These are phyloP conservation scores for Colletotrichum zoysiae DNA, from an alignment of 2,329 filamentous ascomycete genomes.

Conservation along the genomic window DNA sequence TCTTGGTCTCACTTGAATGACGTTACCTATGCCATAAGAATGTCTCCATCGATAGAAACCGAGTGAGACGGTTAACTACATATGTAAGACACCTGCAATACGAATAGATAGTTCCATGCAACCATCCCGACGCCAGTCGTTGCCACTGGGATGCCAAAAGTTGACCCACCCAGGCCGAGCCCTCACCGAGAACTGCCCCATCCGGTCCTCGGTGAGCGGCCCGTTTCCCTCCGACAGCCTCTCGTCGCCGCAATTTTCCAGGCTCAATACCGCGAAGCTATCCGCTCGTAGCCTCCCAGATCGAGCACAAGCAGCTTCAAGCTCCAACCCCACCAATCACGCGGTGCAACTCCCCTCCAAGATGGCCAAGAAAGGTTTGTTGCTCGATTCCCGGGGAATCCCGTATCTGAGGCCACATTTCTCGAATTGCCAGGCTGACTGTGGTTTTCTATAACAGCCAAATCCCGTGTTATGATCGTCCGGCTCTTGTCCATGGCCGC, in stretches of 20 bases:
- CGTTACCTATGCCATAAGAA: conserved; percentile 6
- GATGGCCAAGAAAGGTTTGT: conserved; percentile 43
- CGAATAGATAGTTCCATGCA: background rate
- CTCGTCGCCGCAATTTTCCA: conserved; percentile 34
- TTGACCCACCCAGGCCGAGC: background rate
- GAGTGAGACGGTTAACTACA: background rate
- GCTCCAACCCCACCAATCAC: conserved; percentile 15
- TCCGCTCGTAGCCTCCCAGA: conserved; percentile 44
- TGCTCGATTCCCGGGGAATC: background rate
- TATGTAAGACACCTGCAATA: background rate
- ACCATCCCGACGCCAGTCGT: background rate
- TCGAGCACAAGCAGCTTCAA: conserved; percentile 42
- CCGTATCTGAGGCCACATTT: too few species aligned
- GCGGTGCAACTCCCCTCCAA: conserved; percentile 27
- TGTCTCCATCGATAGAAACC: background rate
- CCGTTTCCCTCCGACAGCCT: conserved; percentile 34
- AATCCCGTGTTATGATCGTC: conserved; percentile 92
- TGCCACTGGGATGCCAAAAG: background rate
- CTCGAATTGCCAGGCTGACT: conserved; percentile 9
- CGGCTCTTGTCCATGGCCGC: conserved; percentile 98
- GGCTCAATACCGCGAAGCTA: conserved; percentile 17
- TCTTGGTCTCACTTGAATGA: conserved; percentile 19
- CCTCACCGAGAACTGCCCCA: background rate
- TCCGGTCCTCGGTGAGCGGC: conserved; percentile 23
- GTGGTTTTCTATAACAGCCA: conserved; percentile 66